Base-by-base conservation (phyloP, 164 flowering plant species). In the Platanus orientalis region DNA sequence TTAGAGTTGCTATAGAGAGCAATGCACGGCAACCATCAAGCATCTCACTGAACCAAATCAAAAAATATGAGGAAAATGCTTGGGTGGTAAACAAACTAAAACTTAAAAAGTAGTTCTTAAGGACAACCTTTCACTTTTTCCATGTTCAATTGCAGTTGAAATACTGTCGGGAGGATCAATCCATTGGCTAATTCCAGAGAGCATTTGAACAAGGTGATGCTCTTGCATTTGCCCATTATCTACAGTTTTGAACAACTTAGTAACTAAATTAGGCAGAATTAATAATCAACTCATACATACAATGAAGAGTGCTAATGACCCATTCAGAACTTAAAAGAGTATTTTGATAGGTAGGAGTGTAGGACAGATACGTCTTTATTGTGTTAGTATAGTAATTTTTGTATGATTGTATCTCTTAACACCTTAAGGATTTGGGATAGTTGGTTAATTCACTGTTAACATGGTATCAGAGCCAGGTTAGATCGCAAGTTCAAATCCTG, bases 21-120 rank as follows among this genome's bases (percentile, higher is more conserved):
- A 95, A 78, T 70, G 86, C 96, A 61, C 96, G 97, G 67, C 97
- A 95, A 57, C 97, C 99, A 78, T 92, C 99, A 70, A 95, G 92
- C 84, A 95, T 68, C 79, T 95, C 99, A 78, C 97, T 95, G 81
- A 65, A 70, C 30, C 65, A 62, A 78, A 69, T 32, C 21, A 47
- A 20, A 24, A 53, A 60, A 24, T n/a, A 40, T 36, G 55, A 62
- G 7, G 13, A 28, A 61, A 56, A 50, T 51, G 36, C 57, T 20
- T 6, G 42, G 5, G 11, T 9, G 42, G 17, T 54, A 58, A 23
- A 64, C 24, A 27, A 34, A 58, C 51, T 29, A 36, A 42, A 20
- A 34, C 14, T 20, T 9, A 64, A 26, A 48, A 64, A 58, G 17
- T 61, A 40, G 47, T 53, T 69, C 13, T 27, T 62, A 53, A 3